These are phyloP conservation scores for Talaromyces verruculosus DNA, from an alignment of 2,329 filamentous ascomycete genomes.

Conservation along the genomic window DNA sequence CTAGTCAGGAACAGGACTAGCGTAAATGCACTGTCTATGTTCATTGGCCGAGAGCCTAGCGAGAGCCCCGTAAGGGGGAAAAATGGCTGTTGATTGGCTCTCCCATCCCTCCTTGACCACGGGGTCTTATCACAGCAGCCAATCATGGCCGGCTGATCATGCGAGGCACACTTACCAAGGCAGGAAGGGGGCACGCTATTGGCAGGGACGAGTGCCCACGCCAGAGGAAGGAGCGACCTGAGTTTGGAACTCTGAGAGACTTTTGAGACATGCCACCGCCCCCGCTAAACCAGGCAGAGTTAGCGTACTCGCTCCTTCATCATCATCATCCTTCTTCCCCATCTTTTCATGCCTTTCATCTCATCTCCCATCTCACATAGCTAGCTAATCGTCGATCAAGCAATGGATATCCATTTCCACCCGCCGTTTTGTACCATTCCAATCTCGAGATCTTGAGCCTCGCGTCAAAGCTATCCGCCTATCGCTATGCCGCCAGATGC, in stretches of 20 bases:
- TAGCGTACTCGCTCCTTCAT: background rate
- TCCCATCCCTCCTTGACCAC: background rate
- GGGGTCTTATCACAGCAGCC: background rate
- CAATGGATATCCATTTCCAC: background rate
- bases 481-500: background rate
- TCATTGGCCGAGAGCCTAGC: background rate
- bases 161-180: slow-evolving; percentile 2
- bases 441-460: background rate
- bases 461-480: background rate
- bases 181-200: background rate
- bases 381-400: background rate
- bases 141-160: background rate
- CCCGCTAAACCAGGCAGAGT: background rate
- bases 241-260: background rate
- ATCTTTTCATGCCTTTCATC: background rate
- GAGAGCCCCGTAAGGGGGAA: background rate
- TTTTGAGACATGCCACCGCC: slow-evolving; percentile 8
- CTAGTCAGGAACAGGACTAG: slow-evolving; percentile 13
- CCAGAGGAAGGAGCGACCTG: slow-evolving; percentile 8
- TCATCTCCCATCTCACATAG: background rate
- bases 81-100: background rate
- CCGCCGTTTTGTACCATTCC: background rate
- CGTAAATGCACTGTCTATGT: background rate
- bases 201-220: background rate
- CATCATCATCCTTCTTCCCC: background rate